Evolutionary conservation across 805 yeast genomes (phyloP), one percentile per base, ranked within the genome.

Genomic region (Ogataea salicorniae): DNA sequence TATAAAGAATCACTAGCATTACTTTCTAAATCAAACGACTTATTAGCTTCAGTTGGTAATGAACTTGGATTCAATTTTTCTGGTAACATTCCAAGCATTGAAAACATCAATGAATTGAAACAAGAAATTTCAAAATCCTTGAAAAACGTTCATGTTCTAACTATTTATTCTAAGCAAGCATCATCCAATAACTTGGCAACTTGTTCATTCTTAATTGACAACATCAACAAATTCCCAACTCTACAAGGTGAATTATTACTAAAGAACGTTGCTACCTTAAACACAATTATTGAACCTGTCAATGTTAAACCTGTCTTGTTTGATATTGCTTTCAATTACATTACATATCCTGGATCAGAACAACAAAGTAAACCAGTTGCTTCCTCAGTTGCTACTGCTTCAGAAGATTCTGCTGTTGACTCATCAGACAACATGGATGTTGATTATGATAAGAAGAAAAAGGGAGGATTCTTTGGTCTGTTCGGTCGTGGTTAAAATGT

Each of bases 241-340:
- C 56, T 58, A 35, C 51, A 54, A 8, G 62, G 60, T 33, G 55
- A 72, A 1, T 51, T 75, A 40, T 60, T 26, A 11, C 11, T 26
- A 26, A 26, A 66, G 2, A 56, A 45, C 23, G 50, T 68, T 43
- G 68, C 63, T 3, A 57, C 65, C 44, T 49, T 69, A 17, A 58
- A 62, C 4, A 58, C 64, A 13, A 43, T 51, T n/a, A 42, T 89
- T 37, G 70, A 68, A 52, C 86, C 95, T 1, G 79, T 87, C 1
- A 75, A 81, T 45, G 79, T 84, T 48, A 92, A 94, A 67, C 97
- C 99, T 0, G 95, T 90, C 9, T 76, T 91, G 59, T 94, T 89
- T 59, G 99, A 92, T 63, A 73, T 88, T 54, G 98, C 95, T 0
- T 91, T 74, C 72, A 91, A 90, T 63, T 90, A 87, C 60, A 76